A percentile compares a stretch with the other conserved stretches of the same genome.
phyloP scores from a whole-genome alignment of 108 stramenopile genomes.

The Nitzschia palea region DNA sequence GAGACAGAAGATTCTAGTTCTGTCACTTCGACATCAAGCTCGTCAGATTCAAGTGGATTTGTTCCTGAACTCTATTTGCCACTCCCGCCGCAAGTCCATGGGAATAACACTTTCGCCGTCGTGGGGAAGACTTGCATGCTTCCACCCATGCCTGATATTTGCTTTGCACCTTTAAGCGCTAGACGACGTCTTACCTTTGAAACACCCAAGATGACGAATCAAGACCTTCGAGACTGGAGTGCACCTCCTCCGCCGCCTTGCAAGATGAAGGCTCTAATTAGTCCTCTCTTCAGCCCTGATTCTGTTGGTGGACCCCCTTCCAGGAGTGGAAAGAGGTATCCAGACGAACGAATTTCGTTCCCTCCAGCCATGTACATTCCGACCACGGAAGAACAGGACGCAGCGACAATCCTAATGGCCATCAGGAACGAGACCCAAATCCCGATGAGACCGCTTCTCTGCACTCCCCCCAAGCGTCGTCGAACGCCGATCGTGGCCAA shows the following conservation, averaged over 20 bases:
- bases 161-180: background rate
- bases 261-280: background rate
- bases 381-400: conserved; percentile 1
- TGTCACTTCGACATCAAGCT: no score
- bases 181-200: conserved; percentile 1
- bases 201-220: background rate
- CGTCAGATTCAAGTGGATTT: no score
- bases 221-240: background rate
- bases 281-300: background rate
- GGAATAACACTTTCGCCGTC: background rate
- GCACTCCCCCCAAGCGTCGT: background rate
- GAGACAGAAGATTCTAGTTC: background rate
- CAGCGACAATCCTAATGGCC: conserved; percentile 1
- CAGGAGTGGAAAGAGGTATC: background rate
- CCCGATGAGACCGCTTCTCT: background rate
- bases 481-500: background rate
- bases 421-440: background rate
- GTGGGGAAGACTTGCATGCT: background rate
- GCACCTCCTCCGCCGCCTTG: background rate
- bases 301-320: background rate
- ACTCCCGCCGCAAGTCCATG: no score
- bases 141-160: background rate
- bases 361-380: background rate
- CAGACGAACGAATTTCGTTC: background rate
- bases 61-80: no score